A percentile compares a stretch with the other conserved stretches of the same genome.
phyloP scores from a whole-genome alignment of 305 asterid genomes.

The Rubia peregrina region DNA sequence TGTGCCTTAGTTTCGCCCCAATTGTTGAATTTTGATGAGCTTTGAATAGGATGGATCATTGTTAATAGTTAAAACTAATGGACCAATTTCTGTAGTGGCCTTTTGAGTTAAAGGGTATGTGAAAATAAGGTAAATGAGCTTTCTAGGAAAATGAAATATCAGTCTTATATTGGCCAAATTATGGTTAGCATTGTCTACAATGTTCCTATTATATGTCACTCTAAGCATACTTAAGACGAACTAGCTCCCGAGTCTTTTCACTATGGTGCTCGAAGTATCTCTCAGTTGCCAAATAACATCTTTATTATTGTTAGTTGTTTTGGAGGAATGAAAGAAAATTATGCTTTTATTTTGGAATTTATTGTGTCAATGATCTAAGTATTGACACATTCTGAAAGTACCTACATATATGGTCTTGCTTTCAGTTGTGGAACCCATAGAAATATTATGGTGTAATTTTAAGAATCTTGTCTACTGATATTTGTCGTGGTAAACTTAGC shows the following conservation, averaged over 20 bases:
- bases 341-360: constrained; percentile 1
- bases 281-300: not conserved
- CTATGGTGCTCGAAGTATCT: too few relatives aligned
- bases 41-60: not conserved
- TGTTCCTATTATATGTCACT: not conserved
- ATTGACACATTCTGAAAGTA: not conserved
- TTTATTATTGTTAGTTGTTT: not conserved
- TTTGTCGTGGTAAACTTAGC: not conserved
- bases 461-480: not conserved
- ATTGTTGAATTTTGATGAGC: not conserved
- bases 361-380: not conserved
- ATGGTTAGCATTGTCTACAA: not conserved
- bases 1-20: not conserved
- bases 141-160: not conserved
- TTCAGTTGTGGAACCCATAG: not conserved
- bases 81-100: not conserved
- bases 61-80: not conserved
- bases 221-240: not conserved
- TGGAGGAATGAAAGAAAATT: not conserved
- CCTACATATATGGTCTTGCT: not conserved
- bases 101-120: not conserved
- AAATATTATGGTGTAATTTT: not conserved
- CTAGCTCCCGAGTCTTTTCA: not conserved
- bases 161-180: not conserved
- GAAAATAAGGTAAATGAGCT: not conserved